These are phyloP conservation scores for Cyberlindnera bimundalis DNA, from an alignment of 805 yeast species.

Conservation along the genomic window DNA sequence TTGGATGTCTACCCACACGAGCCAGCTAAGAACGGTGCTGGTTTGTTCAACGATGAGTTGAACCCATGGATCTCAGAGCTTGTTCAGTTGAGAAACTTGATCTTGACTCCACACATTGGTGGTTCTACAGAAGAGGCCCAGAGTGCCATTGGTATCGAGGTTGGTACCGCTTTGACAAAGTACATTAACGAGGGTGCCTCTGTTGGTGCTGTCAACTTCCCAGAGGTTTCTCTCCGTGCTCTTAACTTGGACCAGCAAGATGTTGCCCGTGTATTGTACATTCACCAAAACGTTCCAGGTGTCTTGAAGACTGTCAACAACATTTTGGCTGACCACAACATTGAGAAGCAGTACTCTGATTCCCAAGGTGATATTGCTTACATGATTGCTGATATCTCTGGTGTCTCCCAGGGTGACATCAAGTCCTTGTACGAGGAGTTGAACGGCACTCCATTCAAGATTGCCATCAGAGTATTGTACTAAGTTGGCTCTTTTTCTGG, in stretches of 20 bases:
- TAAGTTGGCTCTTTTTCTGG: constrained; percentile 30
- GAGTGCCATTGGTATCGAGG: constrained; percentile 95
- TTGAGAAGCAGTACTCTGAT: constrained; percentile 97
- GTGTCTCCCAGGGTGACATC: constrained; percentile 78
- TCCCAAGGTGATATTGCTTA: constrained; percentile 95
- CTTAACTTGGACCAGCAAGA: constrained; percentile 82
- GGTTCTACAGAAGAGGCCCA: constrained; percentile 99
- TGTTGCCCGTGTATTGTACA: constrained; percentile 89
- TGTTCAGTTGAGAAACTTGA: constrained; percentile 77
- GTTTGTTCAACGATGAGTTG: constrained; percentile 64
- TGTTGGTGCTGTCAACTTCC: constrained; percentile 96
- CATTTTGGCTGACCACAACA: constrained; percentile 89
- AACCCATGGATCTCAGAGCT: constrained; percentile 85
- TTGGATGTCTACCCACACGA: constrained; percentile 95
- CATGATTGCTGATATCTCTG: constrained; percentile 94
- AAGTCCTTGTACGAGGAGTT: constrained; percentile 79
- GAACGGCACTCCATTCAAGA: constrained; percentile 85
- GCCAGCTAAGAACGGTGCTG: constrained; percentile 95
- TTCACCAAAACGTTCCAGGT: constrained; percentile 98
- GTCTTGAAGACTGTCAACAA: constrained; percentile 96
- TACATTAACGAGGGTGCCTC: constrained; percentile 96
- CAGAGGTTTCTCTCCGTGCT: constrained; percentile 90
- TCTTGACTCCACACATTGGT: constrained; percentile 96
- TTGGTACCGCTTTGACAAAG: constrained; percentile 77
- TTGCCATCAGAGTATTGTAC: constrained; percentile 86